A percentile compares a stretch with the other conserved stretches of the same genome.
phyloP scores from a whole-genome alignment of 73 alveolate species.

The Breviolum minutum region DNA sequence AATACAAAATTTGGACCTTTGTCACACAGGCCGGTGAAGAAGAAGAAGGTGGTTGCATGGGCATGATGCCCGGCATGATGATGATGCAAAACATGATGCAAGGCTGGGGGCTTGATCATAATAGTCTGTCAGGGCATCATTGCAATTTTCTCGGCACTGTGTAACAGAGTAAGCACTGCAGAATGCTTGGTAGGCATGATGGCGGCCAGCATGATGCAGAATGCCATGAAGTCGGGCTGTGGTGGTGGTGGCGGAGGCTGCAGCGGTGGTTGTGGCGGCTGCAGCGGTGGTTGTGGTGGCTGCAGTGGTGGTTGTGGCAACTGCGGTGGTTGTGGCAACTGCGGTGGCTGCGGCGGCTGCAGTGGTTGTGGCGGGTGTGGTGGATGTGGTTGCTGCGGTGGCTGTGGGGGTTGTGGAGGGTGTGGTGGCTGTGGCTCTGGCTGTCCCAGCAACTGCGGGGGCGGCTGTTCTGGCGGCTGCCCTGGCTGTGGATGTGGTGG shows the following conservation, averaged over 20 bases:
- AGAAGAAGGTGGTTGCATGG: slow-evolving; percentile 55
- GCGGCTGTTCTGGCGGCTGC: slow-evolving; percentile 48
- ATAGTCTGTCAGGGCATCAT: neutral
- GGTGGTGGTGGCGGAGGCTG: slow-evolving; percentile 52
- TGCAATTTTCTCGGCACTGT: neutral
- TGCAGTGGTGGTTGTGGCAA: neutral
- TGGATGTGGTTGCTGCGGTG: slow-evolving; percentile 2
- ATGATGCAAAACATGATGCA: slow-evolving; percentile 95
- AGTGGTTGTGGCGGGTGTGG: slow-evolving; percentile 21
- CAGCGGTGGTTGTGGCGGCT: slow-evolving; percentile 25
- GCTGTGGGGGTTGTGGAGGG: slow-evolving; percentile 28
- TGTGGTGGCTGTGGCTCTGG: neutral
- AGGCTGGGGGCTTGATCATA: neutral
- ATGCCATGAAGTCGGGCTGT: slow-evolving; percentile 47
- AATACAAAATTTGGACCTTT: neutral
- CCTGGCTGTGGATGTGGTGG: neutral
- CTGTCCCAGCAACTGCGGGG: neutral
- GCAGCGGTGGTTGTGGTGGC: neutral
- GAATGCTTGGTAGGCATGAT: slow-evolving; percentile 49
- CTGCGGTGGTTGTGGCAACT: slow-evolving; percentile 13
- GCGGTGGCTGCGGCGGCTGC: slow-evolving; percentile 31
- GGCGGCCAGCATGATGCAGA: slow-evolving; percentile 95
- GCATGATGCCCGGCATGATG: slow-evolving; percentile 95
- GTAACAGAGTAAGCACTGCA: neutral
- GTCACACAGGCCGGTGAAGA: slow-evolving; percentile 57